Percentiles rank a stretch among this genome's conserved stretches.
phyloP scores from a whole-genome alignment of 129 eudicot genomes.

The Logfia minima region DNA sequence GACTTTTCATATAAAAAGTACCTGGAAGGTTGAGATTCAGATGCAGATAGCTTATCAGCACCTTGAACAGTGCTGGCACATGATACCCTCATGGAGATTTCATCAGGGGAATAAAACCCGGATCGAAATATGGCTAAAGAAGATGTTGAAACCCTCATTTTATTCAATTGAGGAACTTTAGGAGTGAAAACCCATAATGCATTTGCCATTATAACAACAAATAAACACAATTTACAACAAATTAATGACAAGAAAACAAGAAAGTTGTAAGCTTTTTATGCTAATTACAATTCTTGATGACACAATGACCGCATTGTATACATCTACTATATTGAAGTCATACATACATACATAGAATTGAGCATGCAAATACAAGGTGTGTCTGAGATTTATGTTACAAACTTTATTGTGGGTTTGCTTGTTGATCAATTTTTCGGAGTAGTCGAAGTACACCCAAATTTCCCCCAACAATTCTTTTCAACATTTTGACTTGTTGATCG shows the following conservation, averaged over 20 bases:
- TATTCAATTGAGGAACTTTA: constrained; percentile 28
- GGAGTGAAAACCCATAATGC: constrained; percentile 55
- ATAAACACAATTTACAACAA: not conserved
- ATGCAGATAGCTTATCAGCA: constrained; percentile 41
- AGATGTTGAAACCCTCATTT: constrained; percentile 27
- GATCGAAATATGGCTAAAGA: constrained; percentile 44
- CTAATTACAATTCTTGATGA: constrained; percentile 25
- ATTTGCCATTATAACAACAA: constrained; percentile 51
- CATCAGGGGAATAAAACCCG: constrained; percentile 46
- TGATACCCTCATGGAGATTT: constrained; percentile 40
- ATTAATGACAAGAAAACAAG: not conserved
- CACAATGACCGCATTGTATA: not conserved
- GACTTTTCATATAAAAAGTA: not conserved
- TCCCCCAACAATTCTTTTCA: not conserved
- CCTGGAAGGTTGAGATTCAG: constrained; percentile 39
- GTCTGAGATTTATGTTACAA: not conserved
- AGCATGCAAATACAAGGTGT: constrained; percentile 27
- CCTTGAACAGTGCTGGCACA: constrained; percentile 49
- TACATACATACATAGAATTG: constrained; percentile 5
- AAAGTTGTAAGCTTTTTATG: constrained; percentile 4
- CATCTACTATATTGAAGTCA: constrained; percentile 8
- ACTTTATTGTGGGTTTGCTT: constrained; percentile 18
- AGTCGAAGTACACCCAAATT: constrained; percentile 29
- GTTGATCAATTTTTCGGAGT: constrained; percentile 33
- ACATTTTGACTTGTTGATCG: constrained; percentile 7